Evolutionary conservation across 768 basidiomycete species (phyloP), one percentile per base, ranked within the genome.

Genomic region (Termitomyces sp.): DNA sequence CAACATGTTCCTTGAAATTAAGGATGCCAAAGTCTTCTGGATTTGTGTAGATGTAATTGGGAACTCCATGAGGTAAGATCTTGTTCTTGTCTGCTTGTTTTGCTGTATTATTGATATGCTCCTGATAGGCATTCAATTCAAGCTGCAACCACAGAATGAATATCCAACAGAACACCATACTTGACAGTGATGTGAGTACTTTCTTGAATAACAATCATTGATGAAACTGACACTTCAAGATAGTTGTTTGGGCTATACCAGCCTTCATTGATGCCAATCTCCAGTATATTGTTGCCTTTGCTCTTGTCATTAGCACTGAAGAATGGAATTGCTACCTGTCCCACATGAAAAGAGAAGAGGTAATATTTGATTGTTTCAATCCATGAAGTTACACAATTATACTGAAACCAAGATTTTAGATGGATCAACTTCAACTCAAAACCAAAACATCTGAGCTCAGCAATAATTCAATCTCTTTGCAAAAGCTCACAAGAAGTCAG

Each of bases 131-230:
- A 50, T 79, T 68, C 0, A 77, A 53, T 52, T 77, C 73, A 0
- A 2, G 18, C 52, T 79, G 77, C 12, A 79, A 52, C 65, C 66
- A 75, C 0, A 75, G 76, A 36, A 78, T 72, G 3, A 68, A 64
- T 1, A 79, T 33, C 70, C 71, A 79, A 0, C 65, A 66, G 42
- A 79, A 79, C 0, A 76, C 54, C 18, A 75, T 58, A 0, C 77
- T 78, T 22, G 0, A 16, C 7, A 32, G 31, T 16, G 12, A 20
- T 7, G 5, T 27, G 11, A 43, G 20, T 25, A 20, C 32, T 43
- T n/a, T n/a, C n/a, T 25, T 20, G 5, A 27, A 22, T 46, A 27
- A 2, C 31, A 11, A 5, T 9, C 2, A 32, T 3, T 20, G 20
- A 11, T 7, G 31, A 38, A 20, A 45, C 35, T n/a, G 16, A 47